Conservation (phyloP, 2,329 filamentous ascomycete species). For the Hyphodiscus sp. region DNA sequence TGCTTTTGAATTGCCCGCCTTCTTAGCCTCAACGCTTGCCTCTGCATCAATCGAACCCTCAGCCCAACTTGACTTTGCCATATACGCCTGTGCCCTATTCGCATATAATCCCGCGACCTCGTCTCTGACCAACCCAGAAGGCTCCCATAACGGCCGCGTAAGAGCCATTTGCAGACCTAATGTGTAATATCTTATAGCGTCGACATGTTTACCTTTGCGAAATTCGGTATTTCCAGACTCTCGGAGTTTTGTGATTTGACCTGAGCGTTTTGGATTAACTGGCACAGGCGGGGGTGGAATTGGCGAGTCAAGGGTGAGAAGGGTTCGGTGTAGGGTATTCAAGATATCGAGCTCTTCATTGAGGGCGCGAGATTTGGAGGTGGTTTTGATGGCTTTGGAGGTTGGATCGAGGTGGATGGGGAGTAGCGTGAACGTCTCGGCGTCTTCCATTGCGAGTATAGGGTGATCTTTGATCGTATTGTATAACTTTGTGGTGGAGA, state of each 20-base stretch:
- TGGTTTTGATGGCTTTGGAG: slow-evolving; percentile 64
- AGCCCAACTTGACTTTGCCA: slow-evolving; percentile 74
- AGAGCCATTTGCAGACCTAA: slow-evolving; percentile 89
- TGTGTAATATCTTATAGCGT: slow-evolving; percentile 75
- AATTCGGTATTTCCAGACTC: slow-evolving; percentile 79
- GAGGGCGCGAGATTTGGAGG: slow-evolving; percentile 43
- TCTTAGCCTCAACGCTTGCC: slow-evolving; percentile 80
- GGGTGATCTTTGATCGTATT: too few species aligned
- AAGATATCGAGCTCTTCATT: slow-evolving; percentile 63
- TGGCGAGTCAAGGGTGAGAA: slow-evolving; percentile 59
- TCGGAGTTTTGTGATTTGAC: slow-evolving; percentile 83
- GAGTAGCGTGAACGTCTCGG: slow-evolving; percentile 73
- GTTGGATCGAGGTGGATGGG: slow-evolving; percentile 75
- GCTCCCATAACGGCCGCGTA: slow-evolving; percentile 80
- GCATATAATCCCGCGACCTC: slow-evolving; percentile 75
- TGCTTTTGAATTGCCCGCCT: slow-evolving; percentile 82
- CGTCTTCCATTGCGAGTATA: slow-evolving; percentile 44
- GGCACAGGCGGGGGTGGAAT: slow-evolving; percentile 81
- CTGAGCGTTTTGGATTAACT: slow-evolving; percentile 86
- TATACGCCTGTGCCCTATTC: slow-evolving; percentile 86
- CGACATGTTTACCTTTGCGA: slow-evolving; percentile 67
- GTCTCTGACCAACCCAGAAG: slow-evolving; percentile 73
- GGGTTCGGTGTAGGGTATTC: slow-evolving; percentile 69
- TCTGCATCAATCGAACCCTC: slow-evolving; percentile 85
- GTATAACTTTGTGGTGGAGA: too few species aligned